Base-by-base conservation (phyloP, 768 basidiomycete genomes). In the Trametes cingulata region DNA sequence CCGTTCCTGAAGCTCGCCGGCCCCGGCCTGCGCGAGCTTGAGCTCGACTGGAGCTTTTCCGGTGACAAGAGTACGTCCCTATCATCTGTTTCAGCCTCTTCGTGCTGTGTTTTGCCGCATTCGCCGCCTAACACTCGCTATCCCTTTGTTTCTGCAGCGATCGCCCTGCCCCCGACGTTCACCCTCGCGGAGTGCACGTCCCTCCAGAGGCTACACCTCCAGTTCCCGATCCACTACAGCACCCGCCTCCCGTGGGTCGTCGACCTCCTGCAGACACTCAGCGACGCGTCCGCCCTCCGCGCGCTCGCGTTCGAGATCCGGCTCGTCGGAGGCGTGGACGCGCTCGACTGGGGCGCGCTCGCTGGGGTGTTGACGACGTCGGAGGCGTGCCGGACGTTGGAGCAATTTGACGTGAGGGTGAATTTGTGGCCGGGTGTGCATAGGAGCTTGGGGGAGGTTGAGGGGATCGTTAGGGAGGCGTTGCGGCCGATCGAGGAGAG, bases 11-110 rank as follows among this genome's bases (percentile, higher is more conserved):
- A 61, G 29, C 61, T 56, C 20, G 46, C 63, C 8, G 69, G 66
- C 22, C 51, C 57, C 1, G 50, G 56, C 8, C 58, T 72, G 50
- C 62, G 53, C 19, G 53, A 66, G 35, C 62, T 71, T 25, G 62
- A 61, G 9, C 54, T 71, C n/a, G 67, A 71, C 53, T 71, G 70
- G 70, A 62, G 52, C 56, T 52, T 58, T 20, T 53, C 56, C 20
- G 61, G 61, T 13, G 61, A 62, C 47, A 57, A 62, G 43, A 53
- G 61, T 62, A 48, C 45, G 61, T 57, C n/a, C 43, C 43, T 8
- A 5, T 20, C 35, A 29, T 22, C 47, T 41, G 40, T 53, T 29
- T 42, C 42, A 45, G 36, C 25, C 40, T 33, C 29, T 10, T 24
- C 22, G 20, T 19, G 6, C 8, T 36, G 10, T 35, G 4, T 17